phyloP scores from a whole-genome alignment of 495 filamentous ascomycete genomes.

The Margaritispora aquatica region DNA sequence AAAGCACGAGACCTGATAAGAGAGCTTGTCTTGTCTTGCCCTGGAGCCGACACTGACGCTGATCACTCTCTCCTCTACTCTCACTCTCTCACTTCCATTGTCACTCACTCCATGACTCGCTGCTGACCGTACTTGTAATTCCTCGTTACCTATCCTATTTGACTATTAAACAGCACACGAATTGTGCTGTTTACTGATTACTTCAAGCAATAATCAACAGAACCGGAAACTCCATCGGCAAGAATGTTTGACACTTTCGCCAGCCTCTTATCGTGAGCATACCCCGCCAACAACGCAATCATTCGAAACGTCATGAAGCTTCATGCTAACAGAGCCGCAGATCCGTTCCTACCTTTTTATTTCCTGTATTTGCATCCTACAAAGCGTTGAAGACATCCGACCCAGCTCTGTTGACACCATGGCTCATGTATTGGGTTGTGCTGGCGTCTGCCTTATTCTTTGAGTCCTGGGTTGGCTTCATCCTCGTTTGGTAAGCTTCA shows the following conservation, averaged over 20 bases:
- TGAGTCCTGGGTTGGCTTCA: conserved; percentile 82
- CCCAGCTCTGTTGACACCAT: conserved; percentile 89
- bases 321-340: conserved; percentile 36
- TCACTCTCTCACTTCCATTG: neutral
- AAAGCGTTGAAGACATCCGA: conserved; percentile 93
- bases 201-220: neutral
- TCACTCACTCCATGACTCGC: conserved; percentile 4
- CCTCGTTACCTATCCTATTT: neutral
- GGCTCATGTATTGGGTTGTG: conserved; percentile 99
- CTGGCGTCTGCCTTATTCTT: conserved; percentile 72
- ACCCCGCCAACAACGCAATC: conserved; percentile 16
- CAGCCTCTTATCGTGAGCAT: conserved; percentile 70
- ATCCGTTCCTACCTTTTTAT: conserved; percentile 84
- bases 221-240: neutral
- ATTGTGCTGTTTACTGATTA: neutral
- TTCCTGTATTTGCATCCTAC: conserved; percentile 96
- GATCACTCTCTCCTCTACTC: neutral
- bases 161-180: neutral
- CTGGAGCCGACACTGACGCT: too few species aligned
- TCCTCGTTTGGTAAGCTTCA: conserved; percentile 71
- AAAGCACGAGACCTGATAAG: too few species aligned
- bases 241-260: conserved; percentile 77
- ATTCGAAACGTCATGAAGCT: conserved; percentile 7
- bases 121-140: conserved; percentile 11
- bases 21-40: neutral